Base-by-base conservation (phyloP, 2,329 filamentous ascomycete genomes). In the Sclerotinia minor region DNA sequence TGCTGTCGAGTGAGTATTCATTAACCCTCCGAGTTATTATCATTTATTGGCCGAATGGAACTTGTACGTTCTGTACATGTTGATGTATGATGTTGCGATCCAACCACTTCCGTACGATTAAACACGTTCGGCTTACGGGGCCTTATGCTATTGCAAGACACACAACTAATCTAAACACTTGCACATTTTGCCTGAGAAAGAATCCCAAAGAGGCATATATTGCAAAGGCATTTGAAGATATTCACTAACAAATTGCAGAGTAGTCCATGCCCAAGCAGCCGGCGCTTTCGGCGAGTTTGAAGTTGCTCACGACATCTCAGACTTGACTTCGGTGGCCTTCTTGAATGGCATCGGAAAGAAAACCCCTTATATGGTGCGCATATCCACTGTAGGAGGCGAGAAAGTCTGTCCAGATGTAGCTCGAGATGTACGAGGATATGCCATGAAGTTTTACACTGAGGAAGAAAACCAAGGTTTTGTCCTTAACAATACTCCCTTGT, bases 121-220 rank as follows among this genome's bases (percentile, higher is more conserved):
- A 72, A 68, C 49, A 63, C 68, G 32, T 68, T 65, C 29, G 67
- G 66, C 44, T 64, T 64, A 24, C 70, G 71, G 69, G 85, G 85
- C 1, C 85, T 86, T 69, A 79, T 89, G 26, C 79, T 88, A 67
- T 82, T 89, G 19, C 85, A 89, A 75, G 86, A 89, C 74, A 87
- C 87, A 74, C 86, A 89, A 75, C 76, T 89, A 73, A 85, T 89
- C 72, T 87, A 88, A 70, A 78, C 86, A 24, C 81, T 90, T 53
- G 82, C 82, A 17, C 79, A 84, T 75, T 83, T 85, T 74, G 80
- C 80, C 74, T 80, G 82, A 66, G 82, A 83, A 73, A 78, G 81
- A 65, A 83, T 83, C 50, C 81, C 82, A 29, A 82, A 83, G 75
- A 79, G 74, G 67, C 60, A 64, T 58, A 57, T 9, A 19, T 52